A percentile compares a stretch with the other conserved stretches of the same genome.
Evolutionary conservation across 2,329 filamentous ascomycete genomes (phyloP).

Genomic region (Penicillium fuscoglaucum): DNA sequence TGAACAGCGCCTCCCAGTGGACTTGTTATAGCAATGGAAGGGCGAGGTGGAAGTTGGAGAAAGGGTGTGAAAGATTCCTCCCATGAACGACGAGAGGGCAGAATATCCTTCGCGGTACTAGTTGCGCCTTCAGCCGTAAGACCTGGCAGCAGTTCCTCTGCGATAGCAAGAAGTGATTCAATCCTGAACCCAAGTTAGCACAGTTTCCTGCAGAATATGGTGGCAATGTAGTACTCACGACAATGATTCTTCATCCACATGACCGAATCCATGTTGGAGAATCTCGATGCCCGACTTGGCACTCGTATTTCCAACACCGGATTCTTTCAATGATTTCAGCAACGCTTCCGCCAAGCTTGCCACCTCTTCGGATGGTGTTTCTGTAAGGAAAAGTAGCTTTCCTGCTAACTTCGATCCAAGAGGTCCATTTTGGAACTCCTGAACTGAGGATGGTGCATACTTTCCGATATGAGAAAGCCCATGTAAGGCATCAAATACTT

Average conservation of each 20-base stretch:
- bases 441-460: conserved; percentile 43
- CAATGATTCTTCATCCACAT: conserved; percentile 46
- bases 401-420: conserved; percentile 54
- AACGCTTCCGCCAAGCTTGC: conserved; percentile 44
- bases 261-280: conserved; percentile 52
- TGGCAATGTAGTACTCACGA: conserved; percentile 42
- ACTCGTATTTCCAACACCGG: conserved; percentile 41
- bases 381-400: conserved; percentile 54
- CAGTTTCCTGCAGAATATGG: conserved; percentile 26
- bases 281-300: conserved; percentile 53
- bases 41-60: conserved; percentile 40
- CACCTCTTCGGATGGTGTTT: conserved; percentile 55
- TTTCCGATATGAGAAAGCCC: conserved; percentile 49
- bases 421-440: conserved; percentile 45
- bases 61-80: conserved; percentile 60
- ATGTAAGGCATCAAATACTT: conserved; percentile 39
- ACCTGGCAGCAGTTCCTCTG: conserved; percentile 49
- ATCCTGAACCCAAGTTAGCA: conserved; percentile 42
- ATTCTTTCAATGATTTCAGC: conserved; percentile 35
- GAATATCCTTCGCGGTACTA: conserved; percentile 47
- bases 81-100: conserved; percentile 69
- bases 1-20: conserved; percentile 69
- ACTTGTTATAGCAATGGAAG: conserved; percentile 72
- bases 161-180: conserved; percentile 58
- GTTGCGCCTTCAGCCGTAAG: conserved; percentile 29